A percentile compares a stretch with the other conserved stretches of the same genome.
These are phyloP conservation scores for Hansenula lynferdii DNA, from an alignment of 1,139 yeast genomes.

Conservation along the genomic window DNA sequence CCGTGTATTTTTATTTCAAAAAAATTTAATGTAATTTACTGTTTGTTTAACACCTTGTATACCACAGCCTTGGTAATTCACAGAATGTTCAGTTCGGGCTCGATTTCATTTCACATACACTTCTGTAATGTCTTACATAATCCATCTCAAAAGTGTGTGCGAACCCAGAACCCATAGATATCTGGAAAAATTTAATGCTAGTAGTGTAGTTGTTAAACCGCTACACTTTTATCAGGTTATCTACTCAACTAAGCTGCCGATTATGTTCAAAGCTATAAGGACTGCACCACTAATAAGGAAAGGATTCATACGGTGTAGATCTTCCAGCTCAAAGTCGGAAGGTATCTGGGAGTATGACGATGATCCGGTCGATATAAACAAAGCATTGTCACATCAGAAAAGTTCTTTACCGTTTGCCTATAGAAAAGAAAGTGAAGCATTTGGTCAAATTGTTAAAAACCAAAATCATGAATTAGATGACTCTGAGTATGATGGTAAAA, in stretches of 20 bases:
- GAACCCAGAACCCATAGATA: too few relatives aligned
- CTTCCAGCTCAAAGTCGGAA: background rate
- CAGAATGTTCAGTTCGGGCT: too few relatives aligned
- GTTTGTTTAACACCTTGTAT: too few relatives aligned
- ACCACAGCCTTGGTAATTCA: too few relatives aligned
- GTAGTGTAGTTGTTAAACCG: too few relatives aligned
- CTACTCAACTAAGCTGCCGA: too few relatives aligned
- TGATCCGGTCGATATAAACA: background rate
- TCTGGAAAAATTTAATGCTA: too few relatives aligned
- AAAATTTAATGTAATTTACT: background rate
- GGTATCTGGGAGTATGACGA: background rate
- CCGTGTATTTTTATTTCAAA: too few relatives aligned
- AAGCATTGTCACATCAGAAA: background rate
- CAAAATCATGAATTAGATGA: constrained; percentile 27
- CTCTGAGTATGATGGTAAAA: constrained; percentile 23
- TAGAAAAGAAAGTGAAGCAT: constrained; percentile 31
- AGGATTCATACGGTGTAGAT: background rate
- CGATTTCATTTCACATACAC: too few relatives aligned
- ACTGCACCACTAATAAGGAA: background rate
- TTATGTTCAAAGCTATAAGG: background rate
- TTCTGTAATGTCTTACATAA: too few relatives aligned
- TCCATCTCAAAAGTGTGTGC: too few relatives aligned
- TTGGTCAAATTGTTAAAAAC: constrained; percentile 45
- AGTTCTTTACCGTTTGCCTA: constrained; percentile 29
- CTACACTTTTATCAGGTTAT: too few relatives aligned